A percentile compares a stretch with the other conserved stretches of the same genome.
phyloP scores from a whole-genome alignment of 371 early-diverging fungal genomes.

The Mucor velutinosus region DNA sequence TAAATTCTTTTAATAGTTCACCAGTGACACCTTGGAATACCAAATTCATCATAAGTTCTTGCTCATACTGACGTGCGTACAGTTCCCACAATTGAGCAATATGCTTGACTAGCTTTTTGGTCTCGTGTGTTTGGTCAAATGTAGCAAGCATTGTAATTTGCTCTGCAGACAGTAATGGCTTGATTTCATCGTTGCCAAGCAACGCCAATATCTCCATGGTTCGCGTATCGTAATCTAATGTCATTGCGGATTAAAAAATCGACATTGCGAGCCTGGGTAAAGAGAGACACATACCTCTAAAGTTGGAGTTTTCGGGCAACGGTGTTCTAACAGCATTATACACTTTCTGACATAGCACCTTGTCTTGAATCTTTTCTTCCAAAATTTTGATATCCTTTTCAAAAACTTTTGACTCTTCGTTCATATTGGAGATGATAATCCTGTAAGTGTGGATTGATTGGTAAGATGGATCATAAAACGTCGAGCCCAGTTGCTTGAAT shows the following conservation, averaged over 20 bases:
- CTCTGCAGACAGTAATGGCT: slow-evolving; percentile 7
- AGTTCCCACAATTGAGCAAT: slow-evolving; percentile 52
- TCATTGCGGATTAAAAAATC: background rate
- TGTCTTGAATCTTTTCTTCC: slow-evolving; percentile 47
- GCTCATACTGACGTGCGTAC: slow-evolving; percentile 56
- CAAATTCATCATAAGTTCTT: slow-evolving; percentile 56
- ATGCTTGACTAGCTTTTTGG: slow-evolving; percentile 26
- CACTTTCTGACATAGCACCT: slow-evolving; percentile 54
- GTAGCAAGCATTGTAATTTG: background rate
- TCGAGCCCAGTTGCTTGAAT: background rate
- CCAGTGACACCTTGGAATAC: slow-evolving; percentile 68
- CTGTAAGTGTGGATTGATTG: slow-evolving; percentile 13
- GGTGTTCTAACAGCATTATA: slow-evolving; percentile 54
- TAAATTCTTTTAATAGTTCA: slow-evolving; percentile 61
- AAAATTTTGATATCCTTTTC: slow-evolving; percentile 54
- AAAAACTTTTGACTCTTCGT: slow-evolving; percentile 56
- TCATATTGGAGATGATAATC: slow-evolving; percentile 57
- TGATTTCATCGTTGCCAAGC: slow-evolving; percentile 13
- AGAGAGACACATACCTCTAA: slow-evolving; percentile 7
- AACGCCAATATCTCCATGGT: slow-evolving; percentile 11
- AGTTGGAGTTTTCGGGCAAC: slow-evolving; percentile 19
- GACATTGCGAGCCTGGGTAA: background rate
- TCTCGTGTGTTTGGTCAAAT: background rate
- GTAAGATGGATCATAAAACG: background rate
- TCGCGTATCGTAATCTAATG: slow-evolving; percentile 1